A percentile compares a stretch with the other conserved stretches of the same genome.
phyloP scores from a whole-genome alignment of 2,329 filamentous ascomycete species.

The Cytospora piceicola region DNA sequence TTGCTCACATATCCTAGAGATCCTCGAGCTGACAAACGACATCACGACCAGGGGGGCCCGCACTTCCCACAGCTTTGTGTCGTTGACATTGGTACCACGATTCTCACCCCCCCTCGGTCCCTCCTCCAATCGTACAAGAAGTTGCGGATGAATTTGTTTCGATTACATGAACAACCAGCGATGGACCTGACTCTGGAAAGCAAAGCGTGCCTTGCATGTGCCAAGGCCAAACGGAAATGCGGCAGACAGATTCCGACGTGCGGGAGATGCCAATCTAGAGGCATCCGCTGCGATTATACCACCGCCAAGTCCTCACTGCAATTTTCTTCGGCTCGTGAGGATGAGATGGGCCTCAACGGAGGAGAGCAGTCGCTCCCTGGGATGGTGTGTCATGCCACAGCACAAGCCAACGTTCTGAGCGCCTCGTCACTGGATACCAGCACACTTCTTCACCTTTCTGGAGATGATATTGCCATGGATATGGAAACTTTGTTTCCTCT shows the following conservation, averaged over 20 bases:
- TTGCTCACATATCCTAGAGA: neutral
- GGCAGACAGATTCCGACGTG: conserved; percentile 34
- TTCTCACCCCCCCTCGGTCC: neutral
- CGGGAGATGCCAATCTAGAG: conserved; percentile 33
- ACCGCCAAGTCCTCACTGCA: conserved; percentile 1
- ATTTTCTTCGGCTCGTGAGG: neutral
- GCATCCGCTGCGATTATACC: conserved; percentile 35
- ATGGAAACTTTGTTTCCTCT: conserved; percentile 7
- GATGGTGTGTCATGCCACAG: neutral
- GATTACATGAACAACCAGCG: neutral
- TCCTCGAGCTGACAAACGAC: neutral
- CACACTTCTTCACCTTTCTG: neutral
- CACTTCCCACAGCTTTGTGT: neutral
- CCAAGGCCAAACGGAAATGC: conserved; percentile 35
- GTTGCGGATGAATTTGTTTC: neutral
- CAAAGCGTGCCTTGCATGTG: conserved; percentile 34
- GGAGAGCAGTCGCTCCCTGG: neutral
- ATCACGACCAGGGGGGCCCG: neutral
- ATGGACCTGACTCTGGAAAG: conserved; percentile 27
- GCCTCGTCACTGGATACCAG: neutral
- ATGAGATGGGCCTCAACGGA: neutral
- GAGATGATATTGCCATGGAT: neutral
- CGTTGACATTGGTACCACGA: neutral
- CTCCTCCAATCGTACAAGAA: neutral
- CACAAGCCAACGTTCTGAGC: neutral